Evolutionary conservation across 2,329 filamentous ascomycete genomes (phyloP).

Genomic region (Alternaria brassicicola): DNA sequence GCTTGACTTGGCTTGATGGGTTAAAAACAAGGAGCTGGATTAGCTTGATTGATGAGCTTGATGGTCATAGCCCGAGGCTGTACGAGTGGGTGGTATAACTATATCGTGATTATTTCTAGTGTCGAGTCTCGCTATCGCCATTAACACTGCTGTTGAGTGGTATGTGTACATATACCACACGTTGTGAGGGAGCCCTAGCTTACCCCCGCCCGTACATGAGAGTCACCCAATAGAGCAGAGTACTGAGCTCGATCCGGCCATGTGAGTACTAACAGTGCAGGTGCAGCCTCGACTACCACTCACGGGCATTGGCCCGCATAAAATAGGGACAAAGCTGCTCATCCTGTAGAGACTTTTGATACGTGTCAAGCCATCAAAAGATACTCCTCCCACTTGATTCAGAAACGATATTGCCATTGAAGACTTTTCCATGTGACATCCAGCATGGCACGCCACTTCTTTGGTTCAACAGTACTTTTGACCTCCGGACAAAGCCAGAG

Average conservation of each 20-base stretch:
- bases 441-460: background rate
- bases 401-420: background rate
- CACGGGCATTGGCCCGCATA: background rate
- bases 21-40: no score
- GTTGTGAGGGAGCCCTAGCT: background rate
- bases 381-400: background rate
- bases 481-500: background rate
- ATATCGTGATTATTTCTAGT: no score
- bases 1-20: no score
- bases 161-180: no score
- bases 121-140: no score
- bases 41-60: no score
- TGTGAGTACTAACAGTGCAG: background rate
- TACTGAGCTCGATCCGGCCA: background rate
- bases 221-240: background rate
- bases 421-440: background rate
- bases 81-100: no score
- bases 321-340: background rate
- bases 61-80: no score
- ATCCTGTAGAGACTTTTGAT: background rate
- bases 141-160: no score
- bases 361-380: background rate
- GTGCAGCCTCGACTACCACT: background rate
- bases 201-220: background rate
- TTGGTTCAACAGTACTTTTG: no score